Conservation (phyloP, 2,329 filamentous ascomycete species). For the Aspergillus versicolor region DNA sequence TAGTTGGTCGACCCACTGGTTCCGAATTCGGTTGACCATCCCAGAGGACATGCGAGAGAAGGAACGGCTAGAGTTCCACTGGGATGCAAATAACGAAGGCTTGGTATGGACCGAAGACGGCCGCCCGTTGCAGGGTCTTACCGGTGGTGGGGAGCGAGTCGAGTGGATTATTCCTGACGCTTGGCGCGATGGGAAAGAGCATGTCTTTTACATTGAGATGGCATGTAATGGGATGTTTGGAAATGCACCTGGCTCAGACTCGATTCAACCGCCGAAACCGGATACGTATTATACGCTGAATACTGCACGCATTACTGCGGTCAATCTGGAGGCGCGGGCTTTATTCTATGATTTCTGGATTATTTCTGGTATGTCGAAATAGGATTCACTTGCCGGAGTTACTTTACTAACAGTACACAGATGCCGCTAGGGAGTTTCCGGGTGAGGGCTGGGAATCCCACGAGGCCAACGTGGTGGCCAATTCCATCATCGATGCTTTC, state of each 20-base stretch:
- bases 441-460: constrained; percentile 86
- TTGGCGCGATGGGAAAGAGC: constrained; percentile 81
- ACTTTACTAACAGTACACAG: constrained; percentile 36
- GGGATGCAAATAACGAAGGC: constrained; percentile 95
- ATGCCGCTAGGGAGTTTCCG: constrained; percentile 89
- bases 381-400: neutral
- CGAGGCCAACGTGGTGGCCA: constrained; percentile 77
- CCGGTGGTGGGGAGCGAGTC: constrained; percentile 80
- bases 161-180: constrained; percentile 86
- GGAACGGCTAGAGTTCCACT: constrained; percentile 88
- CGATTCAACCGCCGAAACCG: constrained; percentile 84
- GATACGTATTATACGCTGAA: constrained; percentile 75
- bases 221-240: constrained; percentile 99
- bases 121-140: constrained; percentile 86
- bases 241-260: constrained; percentile 79
- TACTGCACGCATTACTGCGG: constrained; percentile 81
- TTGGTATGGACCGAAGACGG: constrained; percentile 89
- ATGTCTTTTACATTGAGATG: constrained; percentile 95
- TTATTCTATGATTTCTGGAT: constrained; percentile 95
- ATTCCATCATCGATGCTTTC: constrained; percentile 86
- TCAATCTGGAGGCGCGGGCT: constrained; percentile 80
- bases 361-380: constrained; percentile 56
- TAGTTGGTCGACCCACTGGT: constrained; percentile 98
- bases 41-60: constrained; percentile 71
- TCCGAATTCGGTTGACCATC: constrained; percentile 77